Percentiles rank a stretch among this genome's conserved stretches.
These are phyloP conservation scores for Leccinum pellstonianum DNA, from an alignment of 768 basidiomycete genomes.

Conservation along the genomic window DNA sequence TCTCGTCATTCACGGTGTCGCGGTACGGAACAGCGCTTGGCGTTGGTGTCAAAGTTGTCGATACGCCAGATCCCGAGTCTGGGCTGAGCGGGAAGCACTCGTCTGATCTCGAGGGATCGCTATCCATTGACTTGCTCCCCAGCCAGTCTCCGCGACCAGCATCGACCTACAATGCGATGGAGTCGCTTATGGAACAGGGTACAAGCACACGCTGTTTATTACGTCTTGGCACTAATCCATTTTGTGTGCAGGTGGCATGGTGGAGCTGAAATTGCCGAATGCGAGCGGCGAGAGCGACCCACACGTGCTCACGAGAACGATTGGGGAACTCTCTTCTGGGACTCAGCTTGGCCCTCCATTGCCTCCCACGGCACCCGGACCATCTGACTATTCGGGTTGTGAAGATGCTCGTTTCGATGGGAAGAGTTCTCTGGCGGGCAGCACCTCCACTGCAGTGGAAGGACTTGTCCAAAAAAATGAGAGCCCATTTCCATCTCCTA, in stretches of 20 bases:
- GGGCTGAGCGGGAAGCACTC: slow-evolving; percentile 21
- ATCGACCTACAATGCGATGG: slow-evolving; percentile 44
- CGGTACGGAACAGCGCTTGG: slow-evolving; percentile 48
- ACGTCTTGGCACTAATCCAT: background rate
- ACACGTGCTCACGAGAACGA: slow-evolving; percentile 41
- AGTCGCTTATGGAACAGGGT: slow-evolving; percentile 69
- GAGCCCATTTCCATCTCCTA: slow-evolving; percentile 4
- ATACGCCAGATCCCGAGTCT: slow-evolving; percentile 27
- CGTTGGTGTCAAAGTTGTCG: slow-evolving; percentile 55
- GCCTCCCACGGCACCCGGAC: slow-evolving; percentile 5
- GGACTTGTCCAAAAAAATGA: background rate
- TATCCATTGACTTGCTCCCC: slow-evolving; percentile 27
- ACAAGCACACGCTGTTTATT: background rate
- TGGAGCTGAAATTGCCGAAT: slow-evolving; percentile 52
- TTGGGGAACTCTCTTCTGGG: slow-evolving; percentile 42
- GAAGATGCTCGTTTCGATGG: background rate
- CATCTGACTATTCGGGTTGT: background rate
- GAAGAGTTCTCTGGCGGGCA: slow-evolving; percentile 3
- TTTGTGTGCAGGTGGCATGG: slow-evolving; percentile 46
- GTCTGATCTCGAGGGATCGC: slow-evolving; percentile 25
- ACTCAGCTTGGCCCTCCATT: slow-evolving; percentile 31
- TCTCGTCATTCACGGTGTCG: slow-evolving; percentile 7
- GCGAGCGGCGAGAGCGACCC: slow-evolving; percentile 31
- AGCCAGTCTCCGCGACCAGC: slow-evolving; percentile 9
- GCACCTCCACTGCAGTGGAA: slow-evolving; percentile 5